Base-by-base conservation (phyloP, 2,329 filamentous ascomycete genomes). In the Arthrobotrys sinensis region DNA sequence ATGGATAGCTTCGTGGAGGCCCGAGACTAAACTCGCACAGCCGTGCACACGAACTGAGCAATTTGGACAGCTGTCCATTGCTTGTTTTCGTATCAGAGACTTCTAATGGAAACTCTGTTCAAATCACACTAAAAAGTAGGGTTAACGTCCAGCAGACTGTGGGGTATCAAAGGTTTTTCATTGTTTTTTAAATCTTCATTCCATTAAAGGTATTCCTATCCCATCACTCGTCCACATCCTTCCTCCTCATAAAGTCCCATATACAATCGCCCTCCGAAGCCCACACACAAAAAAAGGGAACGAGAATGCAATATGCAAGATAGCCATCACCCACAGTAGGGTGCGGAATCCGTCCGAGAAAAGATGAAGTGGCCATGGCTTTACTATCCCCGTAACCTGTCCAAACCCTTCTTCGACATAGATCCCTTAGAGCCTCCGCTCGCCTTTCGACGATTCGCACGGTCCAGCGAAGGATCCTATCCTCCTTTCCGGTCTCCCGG, bases 401-500 rank as follows among this genome's bases (percentile, higher is more conserved):
- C 16, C 7, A 60, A 10, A n/a, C 55, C 55, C 36, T 19, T n/a
- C 16, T 28, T 60, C 24, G 55, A 24, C 28, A n/a, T 28, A 43
- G 16, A 60, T 24, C 34, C 55, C 36, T 28, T 43, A 19, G 55
- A 43, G 36, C 55, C 19, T 43, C 55, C 21, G 52, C 32, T 38
- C n/a, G 32, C 32, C n/a, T 12, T 57, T 38, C 16, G 63, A 55
- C 34, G 48, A 53, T 24, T 24, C 60, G 16, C 34, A 32, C 32
- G 38, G 38, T 32, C 10, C 32, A 14, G 21, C 28, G 46, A 65
- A 57, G 36, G 50, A 21, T 46, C 19, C 60, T 77, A 77, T 66
- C 73, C 73, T 45, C 73, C 73, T 48, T 77, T 77, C 45, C 73
- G 57, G 28, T 77, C 73, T 45, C 57, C 67, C 52, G 60, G 60